phyloP scores from a whole-genome alignment of 2,329 filamentous ascomycete genomes.

The Aureobasidium lini region DNA sequence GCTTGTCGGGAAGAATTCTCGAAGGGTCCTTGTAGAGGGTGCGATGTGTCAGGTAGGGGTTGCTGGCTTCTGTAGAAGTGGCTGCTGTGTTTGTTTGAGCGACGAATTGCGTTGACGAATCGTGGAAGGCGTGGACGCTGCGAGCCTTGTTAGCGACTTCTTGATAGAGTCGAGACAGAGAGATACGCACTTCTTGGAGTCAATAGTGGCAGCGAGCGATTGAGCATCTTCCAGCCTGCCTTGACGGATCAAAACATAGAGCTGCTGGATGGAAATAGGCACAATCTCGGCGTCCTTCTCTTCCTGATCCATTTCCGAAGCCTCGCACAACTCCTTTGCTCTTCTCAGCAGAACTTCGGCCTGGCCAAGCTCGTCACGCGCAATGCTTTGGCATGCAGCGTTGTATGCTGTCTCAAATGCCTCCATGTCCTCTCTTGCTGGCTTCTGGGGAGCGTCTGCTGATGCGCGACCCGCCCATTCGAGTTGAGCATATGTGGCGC shows the following conservation, averaged over 20 bases:
- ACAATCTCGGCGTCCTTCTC: conserved; percentile 68
- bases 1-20: conserved; percentile 51
- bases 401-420: conserved; percentile 80
- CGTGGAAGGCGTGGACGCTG: conserved; percentile 61
- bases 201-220: conserved; percentile 54
- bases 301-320: conserved; percentile 51
- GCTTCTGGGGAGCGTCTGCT: conserved; percentile 44
- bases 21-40: conserved; percentile 49
- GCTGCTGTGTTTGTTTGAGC: conserved; percentile 59
- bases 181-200: conserved; percentile 51
- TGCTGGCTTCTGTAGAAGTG: conserved; percentile 40
- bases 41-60: conserved; percentile 62
- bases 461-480: conserved; percentile 57
- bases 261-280: conserved; percentile 68
- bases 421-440: conserved; percentile 56
- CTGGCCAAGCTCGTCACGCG: conserved; percentile 57
- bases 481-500: conserved; percentile 64
- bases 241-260: conserved; percentile 61
- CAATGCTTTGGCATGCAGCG: conserved; percentile 65
- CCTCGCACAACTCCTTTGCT: conserved; percentile 63
- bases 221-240: conserved; percentile 61
- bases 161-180: neutral
- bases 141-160: neutral
- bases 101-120: conserved; percentile 58
- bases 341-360: conserved; percentile 62